Conservation (phyloP, 441 rosid species). For the Pelargonium fulgidum region DNA sequence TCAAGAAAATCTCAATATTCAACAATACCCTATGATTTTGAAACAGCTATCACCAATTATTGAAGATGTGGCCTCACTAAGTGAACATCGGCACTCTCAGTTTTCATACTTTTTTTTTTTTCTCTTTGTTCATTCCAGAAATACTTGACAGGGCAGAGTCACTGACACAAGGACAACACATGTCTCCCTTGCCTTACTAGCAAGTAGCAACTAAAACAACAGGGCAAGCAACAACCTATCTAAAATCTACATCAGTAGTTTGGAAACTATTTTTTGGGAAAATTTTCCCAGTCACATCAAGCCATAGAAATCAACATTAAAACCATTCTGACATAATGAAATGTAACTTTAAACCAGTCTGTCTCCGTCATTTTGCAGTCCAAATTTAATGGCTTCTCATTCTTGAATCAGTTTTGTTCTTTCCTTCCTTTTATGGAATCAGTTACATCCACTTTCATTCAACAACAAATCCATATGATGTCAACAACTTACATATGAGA, state of each 20-base stretch:
- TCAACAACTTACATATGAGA: no score
- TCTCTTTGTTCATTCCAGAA: no score
- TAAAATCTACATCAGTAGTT: background rate
- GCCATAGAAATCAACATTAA: background rate
- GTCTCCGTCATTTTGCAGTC: background rate
- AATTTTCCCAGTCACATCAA: background rate
- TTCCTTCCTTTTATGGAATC: no score
- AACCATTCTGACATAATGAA: background rate
- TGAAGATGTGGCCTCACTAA: background rate
- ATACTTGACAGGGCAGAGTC: no score
- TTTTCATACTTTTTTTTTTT: no score
- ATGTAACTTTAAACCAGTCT: background rate
- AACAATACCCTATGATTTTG: background rate
- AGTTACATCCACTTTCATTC: no score
- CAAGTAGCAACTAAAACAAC: no score
- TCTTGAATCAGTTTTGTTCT: no score
- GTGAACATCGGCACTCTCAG: background rate
- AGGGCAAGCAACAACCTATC: background rate
- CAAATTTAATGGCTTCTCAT: background rate
- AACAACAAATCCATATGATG: no score
- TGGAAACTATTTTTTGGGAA: background rate
- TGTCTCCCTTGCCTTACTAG: no score
- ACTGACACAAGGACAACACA: no score
- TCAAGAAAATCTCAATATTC: background rate
- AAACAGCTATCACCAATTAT: background rate